Percentiles rank a stretch among this genome's conserved stretches.
Evolutionary conservation across 2,329 filamentous ascomycete species (phyloP).

Genomic region (Grosmannia clavigera): DNA sequence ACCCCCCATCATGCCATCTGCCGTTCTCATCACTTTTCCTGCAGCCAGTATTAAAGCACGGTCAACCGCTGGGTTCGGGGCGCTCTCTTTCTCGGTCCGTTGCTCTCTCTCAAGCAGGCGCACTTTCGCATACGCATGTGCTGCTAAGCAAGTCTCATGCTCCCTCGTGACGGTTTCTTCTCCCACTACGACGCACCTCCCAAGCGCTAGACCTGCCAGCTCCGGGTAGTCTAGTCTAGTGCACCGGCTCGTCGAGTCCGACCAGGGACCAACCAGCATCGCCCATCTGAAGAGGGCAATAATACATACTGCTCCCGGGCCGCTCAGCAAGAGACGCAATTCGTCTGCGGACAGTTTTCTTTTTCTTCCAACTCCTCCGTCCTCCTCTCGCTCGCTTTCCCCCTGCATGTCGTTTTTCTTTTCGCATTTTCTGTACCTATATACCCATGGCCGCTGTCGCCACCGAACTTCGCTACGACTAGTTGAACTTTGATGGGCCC

Average conservation of each 20-base stretch:
- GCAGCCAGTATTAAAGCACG: slow-evolving; percentile 42
- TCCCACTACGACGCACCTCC: neutral
- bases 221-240: neutral
- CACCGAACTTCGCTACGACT: slow-evolving; percentile 6
- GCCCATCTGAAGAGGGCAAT: neutral
- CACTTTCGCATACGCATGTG: neutral
- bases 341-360: neutral
- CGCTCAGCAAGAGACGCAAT: neutral
- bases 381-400: no score
- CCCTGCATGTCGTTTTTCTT: neutral
- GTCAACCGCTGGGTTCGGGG: slow-evolving; percentile 26
- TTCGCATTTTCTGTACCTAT: neutral
- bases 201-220: slow-evolving; percentile 1
- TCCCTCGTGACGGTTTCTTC: neutral
- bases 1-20: neutral
- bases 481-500: neutral
- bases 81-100: neutral
- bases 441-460: slow-evolving; percentile 3
- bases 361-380: neutral
- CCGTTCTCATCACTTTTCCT: neutral
- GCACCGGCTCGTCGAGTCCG: neutral
- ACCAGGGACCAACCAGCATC: neutral
- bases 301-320: neutral
- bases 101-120: neutral
- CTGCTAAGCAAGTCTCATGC: neutral